Conservation (phyloP, 306 rosid species). For the Inga laurina region DNA sequence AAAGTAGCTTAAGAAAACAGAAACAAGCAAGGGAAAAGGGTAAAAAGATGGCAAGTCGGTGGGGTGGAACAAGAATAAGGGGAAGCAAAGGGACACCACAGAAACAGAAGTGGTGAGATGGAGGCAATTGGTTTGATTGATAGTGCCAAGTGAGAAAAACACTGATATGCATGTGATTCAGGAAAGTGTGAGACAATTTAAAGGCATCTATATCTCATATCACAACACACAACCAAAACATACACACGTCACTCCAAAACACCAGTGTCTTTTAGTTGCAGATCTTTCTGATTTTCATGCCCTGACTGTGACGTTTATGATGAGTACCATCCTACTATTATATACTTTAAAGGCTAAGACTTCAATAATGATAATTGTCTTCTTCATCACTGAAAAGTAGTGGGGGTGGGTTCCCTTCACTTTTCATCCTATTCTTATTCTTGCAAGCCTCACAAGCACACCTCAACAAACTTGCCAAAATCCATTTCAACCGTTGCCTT, state of each 20-base stretch:
- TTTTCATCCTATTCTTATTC: not conserved
- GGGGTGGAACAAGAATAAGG: not conserved
- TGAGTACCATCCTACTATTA: not conserved
- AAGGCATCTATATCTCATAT: not conserved
- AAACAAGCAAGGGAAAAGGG: not conserved
- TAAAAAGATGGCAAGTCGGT: slow-evolving; percentile 22
- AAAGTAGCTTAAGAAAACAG: not conserved
- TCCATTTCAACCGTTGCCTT: not conserved
- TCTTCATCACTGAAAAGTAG: not conserved
- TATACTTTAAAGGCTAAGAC: not conserved
- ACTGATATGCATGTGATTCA: slow-evolving; percentile 50
- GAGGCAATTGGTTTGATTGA: slow-evolving; percentile 32
- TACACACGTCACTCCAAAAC: slow-evolving; percentile 17
- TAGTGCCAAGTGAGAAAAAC: slow-evolving; percentile 25
- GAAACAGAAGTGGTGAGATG: slow-evolving; percentile 29
- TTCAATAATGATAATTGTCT: not conserved
- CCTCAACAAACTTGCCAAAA: not conserved
- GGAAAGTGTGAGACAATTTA: slow-evolving; percentile 28
- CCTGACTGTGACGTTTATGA: slow-evolving; percentile 42
- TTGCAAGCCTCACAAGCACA: not conserved
- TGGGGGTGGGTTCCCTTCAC: not conserved
- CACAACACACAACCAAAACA: slow-evolving; percentile 14
- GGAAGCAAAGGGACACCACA: slow-evolving; percentile 21
- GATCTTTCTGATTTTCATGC: slow-evolving; percentile 36
- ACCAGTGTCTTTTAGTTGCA: slow-evolving; percentile 45